Conservation (phyloP, 768 basidiomycete species). For the Collybiopsis luxurians region DNA sequence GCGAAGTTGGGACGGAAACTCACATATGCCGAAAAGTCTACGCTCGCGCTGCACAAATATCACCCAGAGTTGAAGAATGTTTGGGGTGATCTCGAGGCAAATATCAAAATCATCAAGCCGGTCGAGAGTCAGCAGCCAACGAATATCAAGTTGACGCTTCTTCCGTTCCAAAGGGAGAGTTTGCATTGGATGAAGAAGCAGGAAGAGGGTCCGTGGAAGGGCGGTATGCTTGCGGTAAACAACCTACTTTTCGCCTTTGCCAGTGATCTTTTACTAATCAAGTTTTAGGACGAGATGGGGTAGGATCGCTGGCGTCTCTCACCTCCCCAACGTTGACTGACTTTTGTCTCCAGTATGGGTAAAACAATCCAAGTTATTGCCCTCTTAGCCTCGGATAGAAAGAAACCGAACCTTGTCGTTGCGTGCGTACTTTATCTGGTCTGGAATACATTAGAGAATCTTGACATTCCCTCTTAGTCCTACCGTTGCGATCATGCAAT, state of each 20-base stretch:
- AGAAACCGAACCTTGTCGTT: slow-evolving; percentile 86
- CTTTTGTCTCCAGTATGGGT: slow-evolving; percentile 61
- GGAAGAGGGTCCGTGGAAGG: slow-evolving; percentile 82
- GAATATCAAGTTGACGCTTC: slow-evolving; percentile 77
- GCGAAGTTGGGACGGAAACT: slow-evolving; percentile 69
- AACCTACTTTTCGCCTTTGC: neutral
- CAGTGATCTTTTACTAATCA: neutral
- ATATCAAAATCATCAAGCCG: slow-evolving; percentile 59
- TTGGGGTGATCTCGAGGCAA: slow-evolving; percentile 83
- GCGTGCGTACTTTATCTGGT: slow-evolving; percentile 61
- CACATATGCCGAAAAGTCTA: slow-evolving; percentile 71
- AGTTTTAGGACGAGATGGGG: slow-evolving; percentile 85
- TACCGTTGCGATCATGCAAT: slow-evolving; percentile 68
- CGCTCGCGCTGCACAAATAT: slow-evolving; percentile 57
- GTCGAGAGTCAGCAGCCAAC: slow-evolving; percentile 74
- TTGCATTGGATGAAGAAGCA: slow-evolving; percentile 96
- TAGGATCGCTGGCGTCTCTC: slow-evolving; percentile 28
- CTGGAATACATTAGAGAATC: slow-evolving; percentile 45
- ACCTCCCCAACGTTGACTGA: neutral
- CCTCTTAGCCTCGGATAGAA: slow-evolving; percentile 73
- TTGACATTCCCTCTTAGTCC: slow-evolving; percentile 38
- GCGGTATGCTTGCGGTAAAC: slow-evolving; percentile 88
- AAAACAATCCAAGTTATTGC: slow-evolving; percentile 98
- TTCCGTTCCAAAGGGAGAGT: slow-evolving; percentile 96
- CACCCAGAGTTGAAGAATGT: slow-evolving; percentile 82